phyloP scores from a whole-genome alignment of 1,284 basidiomycete species.

The Ustilago trichophora region DNA sequence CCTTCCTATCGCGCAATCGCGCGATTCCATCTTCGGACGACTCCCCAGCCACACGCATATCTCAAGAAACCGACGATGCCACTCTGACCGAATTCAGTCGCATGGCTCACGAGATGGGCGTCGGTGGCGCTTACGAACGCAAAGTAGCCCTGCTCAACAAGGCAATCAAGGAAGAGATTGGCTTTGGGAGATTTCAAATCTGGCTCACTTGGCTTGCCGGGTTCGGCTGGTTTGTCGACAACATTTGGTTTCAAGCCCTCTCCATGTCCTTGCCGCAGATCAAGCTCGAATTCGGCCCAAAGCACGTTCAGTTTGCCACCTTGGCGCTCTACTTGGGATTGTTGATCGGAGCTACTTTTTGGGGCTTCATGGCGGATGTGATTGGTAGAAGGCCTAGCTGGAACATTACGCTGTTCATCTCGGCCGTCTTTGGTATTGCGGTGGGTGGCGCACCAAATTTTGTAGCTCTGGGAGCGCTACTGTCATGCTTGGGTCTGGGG shows the following conservation, averaged over 20 bases:
- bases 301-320: constrained; percentile 56
- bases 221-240: constrained; percentile 71
- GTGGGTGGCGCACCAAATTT: constrained; percentile 73
- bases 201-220: constrained; percentile 73
- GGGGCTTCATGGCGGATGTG: constrained; percentile 69
- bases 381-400: constrained; percentile 72
- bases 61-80: constrained; percentile 34
- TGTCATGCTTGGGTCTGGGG: constrained; percentile 72
- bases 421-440: constrained; percentile 73
- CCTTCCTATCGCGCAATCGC: constrained; percentile 3
- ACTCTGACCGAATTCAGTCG: constrained; percentile 31
- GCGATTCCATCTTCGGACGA: neutral
- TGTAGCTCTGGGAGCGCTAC: constrained; percentile 70
- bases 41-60: too few species aligned
- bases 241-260: constrained; percentile 58
- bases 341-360: constrained; percentile 72
- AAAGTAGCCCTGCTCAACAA: constrained; percentile 57
- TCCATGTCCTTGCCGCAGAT: constrained; percentile 58
- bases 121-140: constrained; percentile 53
- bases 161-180: constrained; percentile 67
- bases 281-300: constrained; percentile 50
- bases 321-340: constrained; percentile 73
- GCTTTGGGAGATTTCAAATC: constrained; percentile 74
- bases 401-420: constrained; percentile 73
- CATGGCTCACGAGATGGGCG: constrained; percentile 57